phyloP scores from a whole-genome alignment of 2,329 filamentous ascomycete species.

The Fusarium floridanum region DNA sequence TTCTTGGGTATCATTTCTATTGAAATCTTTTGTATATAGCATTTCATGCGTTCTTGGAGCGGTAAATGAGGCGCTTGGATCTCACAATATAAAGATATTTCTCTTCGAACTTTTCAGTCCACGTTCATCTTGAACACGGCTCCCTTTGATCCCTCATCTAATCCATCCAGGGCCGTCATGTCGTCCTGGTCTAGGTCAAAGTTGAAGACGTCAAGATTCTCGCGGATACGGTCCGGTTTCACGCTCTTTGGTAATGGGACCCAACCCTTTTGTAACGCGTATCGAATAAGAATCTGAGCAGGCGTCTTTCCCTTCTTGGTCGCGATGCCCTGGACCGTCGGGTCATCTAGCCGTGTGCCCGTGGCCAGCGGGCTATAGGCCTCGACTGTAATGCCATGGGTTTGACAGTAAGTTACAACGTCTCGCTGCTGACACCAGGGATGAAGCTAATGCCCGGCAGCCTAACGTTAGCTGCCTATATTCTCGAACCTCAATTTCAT shows the following conservation, averaged over 20 bases:
- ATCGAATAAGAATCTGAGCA: constrained; percentile 77
- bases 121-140: constrained; percentile 51
- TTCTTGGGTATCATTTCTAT: not conserved
- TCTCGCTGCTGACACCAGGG: constrained; percentile 73
- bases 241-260: constrained; percentile 77
- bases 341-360: constrained; percentile 60
- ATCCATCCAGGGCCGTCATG: constrained; percentile 58
- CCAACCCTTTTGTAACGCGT: constrained; percentile 77
- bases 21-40: constrained; percentile 10
- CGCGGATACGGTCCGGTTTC: constrained; percentile 67
- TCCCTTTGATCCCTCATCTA: constrained; percentile 47
- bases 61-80: constrained; percentile 3
- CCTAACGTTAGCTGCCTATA: not conserved
- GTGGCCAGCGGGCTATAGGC: constrained; percentile 56
- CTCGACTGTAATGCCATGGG: constrained; percentile 75
- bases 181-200: constrained; percentile 70
- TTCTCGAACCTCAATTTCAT: not conserved
- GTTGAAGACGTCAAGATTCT: constrained; percentile 71
- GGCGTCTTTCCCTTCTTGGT: constrained; percentile 71
- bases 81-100: not conserved
- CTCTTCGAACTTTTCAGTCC: constrained; percentile 2
- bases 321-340: constrained; percentile 67
- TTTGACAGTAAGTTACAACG: constrained; percentile 72
- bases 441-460: constrained; percentile 61
- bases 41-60: not conserved